Percentiles rank a stretch among this genome's conserved stretches.
These are phyloP conservation scores for Cladorrhinum samala DNA, from an alignment of 495 filamentous ascomycete genomes.

Conservation along the genomic window DNA sequence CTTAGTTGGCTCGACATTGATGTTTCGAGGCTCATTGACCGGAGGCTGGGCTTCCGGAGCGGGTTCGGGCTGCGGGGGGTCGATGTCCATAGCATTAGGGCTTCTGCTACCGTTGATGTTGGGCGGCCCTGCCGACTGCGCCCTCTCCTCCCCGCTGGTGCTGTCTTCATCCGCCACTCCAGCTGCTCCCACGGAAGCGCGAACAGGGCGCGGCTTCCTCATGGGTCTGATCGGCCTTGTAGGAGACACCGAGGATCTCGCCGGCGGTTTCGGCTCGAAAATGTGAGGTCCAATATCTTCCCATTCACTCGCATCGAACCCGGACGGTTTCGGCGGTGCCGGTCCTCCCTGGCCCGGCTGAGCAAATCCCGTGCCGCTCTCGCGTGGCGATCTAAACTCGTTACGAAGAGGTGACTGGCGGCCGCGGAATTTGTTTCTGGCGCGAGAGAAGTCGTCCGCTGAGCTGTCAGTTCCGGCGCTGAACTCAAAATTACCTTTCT, in stretches of 20 bases:
- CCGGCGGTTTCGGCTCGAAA: constrained; percentile 41
- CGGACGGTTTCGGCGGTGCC: constrained; percentile 19
- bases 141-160: constrained; percentile 28
- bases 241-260: constrained; percentile 32
- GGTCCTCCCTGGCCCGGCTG: constrained; percentile 7
- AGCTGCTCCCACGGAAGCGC: constrained; percentile 38
- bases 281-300: constrained; percentile 54
- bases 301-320: constrained; percentile 65
- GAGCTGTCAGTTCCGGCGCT: constrained; percentile 32
- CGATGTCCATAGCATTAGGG: constrained; percentile 53
- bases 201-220: constrained; percentile 38
- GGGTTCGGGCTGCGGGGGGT: constrained; percentile 34
- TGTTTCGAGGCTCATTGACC: constrained; percentile 32
- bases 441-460: constrained; percentile 24
- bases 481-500: constrained; percentile 35
- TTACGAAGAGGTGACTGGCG: constrained; percentile 28
- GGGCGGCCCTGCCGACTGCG: constrained; percentile 17
- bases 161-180: constrained; percentile 43
- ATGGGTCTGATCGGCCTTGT: constrained; percentile 26
- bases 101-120: constrained; percentile 22
- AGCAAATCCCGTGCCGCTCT: constrained; percentile 3
- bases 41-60: constrained; percentile 12
- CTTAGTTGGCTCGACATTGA: constrained; percentile 42
- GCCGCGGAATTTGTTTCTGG: constrained; percentile 31
- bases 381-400: constrained; percentile 11